Conservation (phyloP, 2,329 filamentous ascomycete genomes). For the Botrytis cinerea region DNA sequence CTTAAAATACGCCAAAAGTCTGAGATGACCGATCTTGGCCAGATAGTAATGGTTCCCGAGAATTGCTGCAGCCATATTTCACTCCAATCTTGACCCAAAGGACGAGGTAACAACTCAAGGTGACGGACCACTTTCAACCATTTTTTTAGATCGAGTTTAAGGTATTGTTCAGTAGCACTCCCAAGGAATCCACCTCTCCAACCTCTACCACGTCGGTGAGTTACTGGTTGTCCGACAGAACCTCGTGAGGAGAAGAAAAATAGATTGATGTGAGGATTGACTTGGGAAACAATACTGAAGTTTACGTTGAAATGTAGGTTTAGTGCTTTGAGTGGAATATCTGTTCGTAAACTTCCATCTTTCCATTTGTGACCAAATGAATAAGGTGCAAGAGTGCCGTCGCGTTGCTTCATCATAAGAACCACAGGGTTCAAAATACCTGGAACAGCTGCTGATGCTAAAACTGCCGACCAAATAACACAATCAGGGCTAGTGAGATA, state of each 20-base stretch:
- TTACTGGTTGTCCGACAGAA: constrained; percentile 88
- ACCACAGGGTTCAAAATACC: constrained; percentile 95
- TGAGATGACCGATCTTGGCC: constrained; percentile 76
- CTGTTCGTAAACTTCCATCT: constrained; percentile 89
- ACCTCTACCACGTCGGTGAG: constrained; percentile 86
- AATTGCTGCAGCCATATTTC: constrained; percentile 96
- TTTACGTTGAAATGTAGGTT: constrained; percentile 99
- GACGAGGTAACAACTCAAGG: constrained; percentile 85
- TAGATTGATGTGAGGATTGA: constrained; percentile 96
- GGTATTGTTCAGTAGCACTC: constrained; percentile 87
- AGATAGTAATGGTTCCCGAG: constrained; percentile 92
- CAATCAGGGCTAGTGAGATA: constrained; percentile 95
- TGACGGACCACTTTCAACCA: constrained; percentile 95
- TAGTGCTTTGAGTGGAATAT: constrained; percentile 90
- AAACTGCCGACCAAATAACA: constrained; percentile 95
- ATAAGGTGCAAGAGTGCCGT: constrained; percentile 81
- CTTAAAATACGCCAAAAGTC: constrained; percentile 87
- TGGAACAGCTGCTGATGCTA: constrained; percentile 92
- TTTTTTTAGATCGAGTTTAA: constrained; percentile 95
- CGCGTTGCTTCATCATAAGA: constrained; percentile 81
- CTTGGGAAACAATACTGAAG: constrained; percentile 85
- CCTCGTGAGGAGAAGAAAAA: constrained; percentile 98
- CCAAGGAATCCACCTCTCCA: constrained; percentile 97
- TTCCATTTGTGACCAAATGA: constrained; percentile 99
- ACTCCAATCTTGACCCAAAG: constrained; percentile 93